These are phyloP conservation scores for Pyrenophora teres DNA, from an alignment of 2,329 filamentous ascomycete species.

Conservation along the genomic window DNA sequence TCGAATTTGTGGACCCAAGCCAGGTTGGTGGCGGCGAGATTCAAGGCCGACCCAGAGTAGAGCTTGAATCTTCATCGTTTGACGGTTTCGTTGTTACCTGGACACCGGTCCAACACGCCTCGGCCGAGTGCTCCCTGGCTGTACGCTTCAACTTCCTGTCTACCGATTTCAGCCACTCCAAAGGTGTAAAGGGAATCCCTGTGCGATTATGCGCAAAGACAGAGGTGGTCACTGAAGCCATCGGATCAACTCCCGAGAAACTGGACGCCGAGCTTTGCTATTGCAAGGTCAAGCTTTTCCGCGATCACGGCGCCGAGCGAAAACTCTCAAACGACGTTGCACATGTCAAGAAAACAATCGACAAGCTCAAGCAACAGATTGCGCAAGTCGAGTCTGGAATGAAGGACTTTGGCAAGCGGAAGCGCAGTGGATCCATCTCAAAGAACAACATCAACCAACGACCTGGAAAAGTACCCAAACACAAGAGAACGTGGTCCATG, in stretches of 20 bases:
- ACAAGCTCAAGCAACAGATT: slow-evolving; percentile 94
- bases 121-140: slow-evolving; percentile 79
- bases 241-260: slow-evolving; percentile 53
- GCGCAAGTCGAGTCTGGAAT: slow-evolving; percentile 69
- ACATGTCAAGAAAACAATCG: slow-evolving; percentile 94
- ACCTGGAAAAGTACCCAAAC: slow-evolving; percentile 83
- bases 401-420: slow-evolving; percentile 64
- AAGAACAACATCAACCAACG: slow-evolving; percentile 57
- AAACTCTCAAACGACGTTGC: slow-evolving; percentile 94
- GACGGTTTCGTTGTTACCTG: slow-evolving; percentile 93
- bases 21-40: slow-evolving; percentile 60
- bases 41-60: slow-evolving; percentile 52
- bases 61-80: slow-evolving; percentile 71
- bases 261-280: slow-evolving; percentile 75
- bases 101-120: slow-evolving; percentile 70
- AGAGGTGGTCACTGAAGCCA: slow-evolving; percentile 63
- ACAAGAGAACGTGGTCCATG: slow-evolving; percentile 95
- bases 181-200: slow-evolving; percentile 96
- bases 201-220: slow-evolving; percentile 93
- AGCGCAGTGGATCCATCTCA: slow-evolving; percentile 60
- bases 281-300: slow-evolving; percentile 96
- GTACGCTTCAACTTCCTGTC: slow-evolving; percentile 98
- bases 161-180: slow-evolving; percentile 98
- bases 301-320: slow-evolving; percentile 92
- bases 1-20: slow-evolving; percentile 81